Evolutionary conservation across 1,139 yeast species (phyloP), one percentile per base, ranked within the genome.

Genomic region (Eremothecium cymbalariae): DNA sequence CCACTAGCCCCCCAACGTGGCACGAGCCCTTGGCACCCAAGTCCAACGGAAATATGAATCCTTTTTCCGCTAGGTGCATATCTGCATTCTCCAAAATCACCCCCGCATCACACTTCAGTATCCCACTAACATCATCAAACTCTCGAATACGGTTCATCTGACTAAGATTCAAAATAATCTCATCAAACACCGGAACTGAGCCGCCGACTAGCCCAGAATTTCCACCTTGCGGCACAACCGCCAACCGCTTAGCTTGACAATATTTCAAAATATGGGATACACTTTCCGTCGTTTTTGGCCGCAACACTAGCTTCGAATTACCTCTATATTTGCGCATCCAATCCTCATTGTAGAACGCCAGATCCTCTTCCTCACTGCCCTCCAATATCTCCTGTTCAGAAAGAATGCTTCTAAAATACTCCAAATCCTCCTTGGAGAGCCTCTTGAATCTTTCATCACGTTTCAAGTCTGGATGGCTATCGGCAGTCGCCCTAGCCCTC

Each of bases 161-260:
- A 24, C 81, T 62, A 37, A 84, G 60, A 3, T 84, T 78, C 27
- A 86, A 45, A 20, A 86, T 70, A 32, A 86, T 77, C 60, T 86
- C 96, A 57, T 86, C 96, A 57, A 85, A 86, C 3, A 86, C 79
- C 0, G 96, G 95, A 26, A 77, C 75, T 2, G 94, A 80, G 2
- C 95, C 96, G 36, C 96, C 96, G 20, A 86, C 96, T 34, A 86
- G 71, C n/a, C 95, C 95, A 4, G 96, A 86, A 61, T 86, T 86
- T 40, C 96, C 96, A 54, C 95, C 95, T 60, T 86, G 96, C 6
- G 96, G 96, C 4, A 85, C 95, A 33, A 86, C 81, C 0, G 96
- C 95, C 32, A 86, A 63, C 41, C 68, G 71, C 31, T 77, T 62
- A 17, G 77, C 84, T 54, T 83, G 81, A 65, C 95, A 84, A 60